Evolutionary conservation across 2,329 filamentous ascomycete species (phyloP), one percentile per base, ranked within the genome.

Genomic region (Didymella arachidicola): DNA sequence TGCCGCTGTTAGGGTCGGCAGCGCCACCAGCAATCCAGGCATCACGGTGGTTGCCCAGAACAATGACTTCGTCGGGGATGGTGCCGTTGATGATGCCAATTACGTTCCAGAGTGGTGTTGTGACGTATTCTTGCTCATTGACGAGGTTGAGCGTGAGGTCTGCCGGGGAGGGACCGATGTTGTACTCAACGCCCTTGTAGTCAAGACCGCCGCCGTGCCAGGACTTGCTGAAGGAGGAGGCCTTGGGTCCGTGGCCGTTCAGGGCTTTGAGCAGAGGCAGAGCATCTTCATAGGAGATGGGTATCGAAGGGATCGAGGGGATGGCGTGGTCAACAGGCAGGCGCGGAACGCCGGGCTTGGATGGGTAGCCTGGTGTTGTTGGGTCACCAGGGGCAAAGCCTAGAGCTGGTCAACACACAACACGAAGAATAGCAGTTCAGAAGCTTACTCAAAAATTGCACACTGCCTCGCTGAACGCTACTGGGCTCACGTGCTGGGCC

Each of bases 1-100:
- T 93, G 61, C 92, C 92, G 62, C 89, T 91, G 80, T 94, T 94
- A 1, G 92, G 92, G 67, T 96, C 92, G 12, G 83, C 90, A 16
- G 91, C 90, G 25, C 92, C 91, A n/a, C 92, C 92, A 19, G 89
- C 88, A 69, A 94, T 89, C 92, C 92, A 96, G 0, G 93, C 91
- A 77, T 97, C 93, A 32, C 93, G 87, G 72, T 97, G 93, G 71
- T 96, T 97, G n/a, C 93, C 93, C 30, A 98, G 80, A 3, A 99
- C 84, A 44, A 99, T 82, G 1, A 97, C 92, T 71, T 97, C 93
- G 68, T 97, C 88, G 0, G 87, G 82, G 34, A 95, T 87, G 0
- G 89, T 90, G 10, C 94, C 95, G 69, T 97, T 97, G 74, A 99
- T 91, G 44, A 95, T 82, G 43, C 94, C 94, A 64, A 98, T 94